Conservation (phyloP, 1,139 yeast genomes). For the Yarrowia galli region DNA sequence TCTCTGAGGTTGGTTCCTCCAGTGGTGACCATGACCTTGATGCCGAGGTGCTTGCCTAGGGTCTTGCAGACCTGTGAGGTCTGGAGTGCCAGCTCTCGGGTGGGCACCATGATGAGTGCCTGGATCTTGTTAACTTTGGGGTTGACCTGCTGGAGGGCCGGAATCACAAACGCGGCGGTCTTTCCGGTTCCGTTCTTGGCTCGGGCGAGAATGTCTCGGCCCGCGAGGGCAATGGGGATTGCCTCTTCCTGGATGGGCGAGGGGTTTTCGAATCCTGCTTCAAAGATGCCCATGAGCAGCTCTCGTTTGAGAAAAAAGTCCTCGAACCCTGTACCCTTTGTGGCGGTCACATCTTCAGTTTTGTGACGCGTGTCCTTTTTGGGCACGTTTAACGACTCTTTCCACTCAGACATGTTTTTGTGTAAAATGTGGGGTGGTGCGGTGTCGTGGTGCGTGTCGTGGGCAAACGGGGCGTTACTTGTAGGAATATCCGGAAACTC, state of each 20-base stretch:
- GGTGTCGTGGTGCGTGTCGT: constrained; percentile 27
- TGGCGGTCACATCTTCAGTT: constrained; percentile 93
- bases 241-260: constrained; percentile 98
- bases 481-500: neutral
- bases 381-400: constrained; percentile 75
- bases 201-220: constrained; percentile 95
- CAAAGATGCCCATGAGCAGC: constrained; percentile 96
- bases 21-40: constrained; percentile 97
- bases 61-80: constrained; percentile 97
- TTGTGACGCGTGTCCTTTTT: constrained; percentile 89
- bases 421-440: constrained; percentile 32
- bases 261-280: constrained; percentile 98
- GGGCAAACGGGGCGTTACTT: constrained; percentile 3
- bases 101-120: constrained; percentile 87
- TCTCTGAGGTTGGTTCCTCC: constrained; percentile 97
- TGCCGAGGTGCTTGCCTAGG: constrained; percentile 91
- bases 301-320: constrained; percentile 92
- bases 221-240: constrained; percentile 93
- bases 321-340: constrained; percentile 91
- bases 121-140: constrained; percentile 87
- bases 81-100: constrained; percentile 95
- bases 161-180: constrained; percentile 94
- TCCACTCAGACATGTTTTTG: constrained; percentile 61
- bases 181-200: constrained; percentile 99
- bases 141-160: constrained; percentile 82